Base-by-base conservation (phyloP, 441 rosid species). In the Metrosideros polymorpha region DNA sequence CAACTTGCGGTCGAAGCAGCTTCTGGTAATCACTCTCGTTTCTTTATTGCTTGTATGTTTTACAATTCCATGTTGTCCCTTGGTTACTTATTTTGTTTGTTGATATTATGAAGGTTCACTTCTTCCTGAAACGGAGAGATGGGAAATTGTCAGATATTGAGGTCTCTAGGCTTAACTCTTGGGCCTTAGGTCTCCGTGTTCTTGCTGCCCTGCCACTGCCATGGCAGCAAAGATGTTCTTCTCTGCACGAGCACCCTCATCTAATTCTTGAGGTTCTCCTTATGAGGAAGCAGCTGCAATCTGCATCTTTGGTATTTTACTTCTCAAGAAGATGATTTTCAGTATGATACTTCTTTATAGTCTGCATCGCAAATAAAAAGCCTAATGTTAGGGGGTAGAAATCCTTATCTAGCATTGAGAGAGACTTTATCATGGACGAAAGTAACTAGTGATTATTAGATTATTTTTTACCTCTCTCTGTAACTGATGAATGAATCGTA, bases 191-290 rank as follows among this genome's bases (percentile, higher is more conserved):
- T 90, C 95, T 98, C 84, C 98, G 95, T 90, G 99, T 98, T 88
- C 92, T 98, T 89, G 98, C 99, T 91, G 95, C 99, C 85, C 91
- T 98, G 91, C 99, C 99, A 35, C 91, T 98, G 91, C 98, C 98
- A 83, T 98, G 99, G 99, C 99, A 96, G 91, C 99, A 98, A 91
- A 94, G 98, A 86, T 98, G 99, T 87, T 98, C 99, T 92, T 94
- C 98, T 35, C 88, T 98, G 91, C 99, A 98, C 86, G 99, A 98
- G 94, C 94, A 95, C 89, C 99, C 99, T 29, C 97, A 93, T 87
- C 89, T 98, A 90, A 98, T 98, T 89, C 86, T 98, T 87, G 99
- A 98, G 94, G 98, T 95, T 92, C 95, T 98, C 88, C 91, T 98
- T 85, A 96, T 98, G 99, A 93, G 99, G 93, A 96, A 98, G 91